These are phyloP conservation scores for Macrocybe gigantea DNA, from an alignment of 768 basidiomycete genomes.

Conservation along the genomic window DNA sequence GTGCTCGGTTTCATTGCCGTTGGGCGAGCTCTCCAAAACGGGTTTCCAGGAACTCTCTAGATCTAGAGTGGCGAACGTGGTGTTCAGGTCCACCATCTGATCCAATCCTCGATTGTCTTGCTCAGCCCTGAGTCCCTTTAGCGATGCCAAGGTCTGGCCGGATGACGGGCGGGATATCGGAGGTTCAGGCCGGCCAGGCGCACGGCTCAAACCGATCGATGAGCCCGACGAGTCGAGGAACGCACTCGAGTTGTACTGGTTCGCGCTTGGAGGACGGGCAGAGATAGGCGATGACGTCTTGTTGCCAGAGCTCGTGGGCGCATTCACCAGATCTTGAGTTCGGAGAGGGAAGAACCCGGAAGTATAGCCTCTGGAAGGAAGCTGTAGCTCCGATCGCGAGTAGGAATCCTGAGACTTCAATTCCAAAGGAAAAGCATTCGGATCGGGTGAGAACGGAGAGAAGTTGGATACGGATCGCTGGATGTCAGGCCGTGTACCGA, in stretches of 20 bases:
- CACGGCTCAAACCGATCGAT: conserved; percentile 30
- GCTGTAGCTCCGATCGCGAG: conserved; percentile 34
- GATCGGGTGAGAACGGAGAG: conserved; percentile 79
- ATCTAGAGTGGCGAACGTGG: conserved; percentile 70
- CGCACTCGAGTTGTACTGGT: conserved; percentile 30
- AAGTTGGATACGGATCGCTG: conserved; percentile 40
- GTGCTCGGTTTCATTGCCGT: conserved; percentile 9
- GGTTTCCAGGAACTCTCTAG: conserved; percentile 40
- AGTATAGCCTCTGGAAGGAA: conserved; percentile 44
- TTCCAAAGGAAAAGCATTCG: conserved; percentile 39
- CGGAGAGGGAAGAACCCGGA: conserved; percentile 42
- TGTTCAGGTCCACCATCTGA: conserved; percentile 63
- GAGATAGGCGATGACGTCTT: conserved; percentile 39
- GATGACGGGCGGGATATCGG: conserved; percentile 52
- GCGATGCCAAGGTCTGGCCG: conserved; percentile 25
- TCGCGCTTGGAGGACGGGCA: conserved; percentile 36
- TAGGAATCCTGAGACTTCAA: conserved; percentile 29
- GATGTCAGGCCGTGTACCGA: conserved; percentile 25
- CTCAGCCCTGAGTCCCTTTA: conserved; percentile 9
- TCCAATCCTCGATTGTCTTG: conserved; percentile 38
- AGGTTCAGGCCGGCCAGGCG: conserved; percentile 36
- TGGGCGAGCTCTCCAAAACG: conserved; percentile 10
- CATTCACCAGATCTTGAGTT: conserved; percentile 32
- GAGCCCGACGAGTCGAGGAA: conserved; percentile 38
- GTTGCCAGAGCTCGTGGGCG: conserved; percentile 10